Evolutionary conservation across 257 asterid genomes (phyloP), one percentile per base, ranked within the genome.

Genomic region (Nicotiana otophora): DNA sequence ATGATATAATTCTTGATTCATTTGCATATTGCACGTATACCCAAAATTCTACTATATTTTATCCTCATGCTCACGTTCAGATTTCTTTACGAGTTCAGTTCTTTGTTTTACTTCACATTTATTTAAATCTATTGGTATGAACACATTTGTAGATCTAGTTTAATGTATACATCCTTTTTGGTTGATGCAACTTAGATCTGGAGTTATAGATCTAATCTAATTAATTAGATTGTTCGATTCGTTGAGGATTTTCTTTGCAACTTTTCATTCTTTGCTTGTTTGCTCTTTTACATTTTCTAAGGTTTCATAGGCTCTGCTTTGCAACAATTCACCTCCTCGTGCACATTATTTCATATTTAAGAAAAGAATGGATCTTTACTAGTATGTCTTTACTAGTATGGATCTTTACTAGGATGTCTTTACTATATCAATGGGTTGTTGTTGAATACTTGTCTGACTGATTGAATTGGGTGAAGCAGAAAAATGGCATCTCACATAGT

Each of bases 401-500:
- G 86, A 31, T 62, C 17, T 86, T 92, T 82, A 87, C 79, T 85
- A 28, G 30, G 1, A 28, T 28, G 30, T 28, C 30, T 28, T 34
- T 34, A 36, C 42, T 36, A 36, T 36, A 7, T 39, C 48, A 39
- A 39, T 8, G 48, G 48, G 48, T 42, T 42, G 0, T 36, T 8
- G 10, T 39, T 81, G 84, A 85, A 12, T 30, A 12, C n/a, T 39
- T 75, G 58, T 11, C 54, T 46, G 36, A 70, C 76, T 53, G 85
- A 74, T 88, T 75, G 53, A 58, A 82, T 68, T 82, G 10, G 81
- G 36, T 81, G 54, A 53, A 63, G 19, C 33, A 91, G 93, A 86
- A 89, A 84, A 65, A 92, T 94, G 98, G 87, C 97, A 14, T 94
- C 98, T 42, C 98, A 94, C 84, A 78, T 92, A 70, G 93, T 92